phyloP scores from a whole-genome alignment of 2,329 filamentous ascomycete genomes.

The Fusarium austroafricanum region DNA sequence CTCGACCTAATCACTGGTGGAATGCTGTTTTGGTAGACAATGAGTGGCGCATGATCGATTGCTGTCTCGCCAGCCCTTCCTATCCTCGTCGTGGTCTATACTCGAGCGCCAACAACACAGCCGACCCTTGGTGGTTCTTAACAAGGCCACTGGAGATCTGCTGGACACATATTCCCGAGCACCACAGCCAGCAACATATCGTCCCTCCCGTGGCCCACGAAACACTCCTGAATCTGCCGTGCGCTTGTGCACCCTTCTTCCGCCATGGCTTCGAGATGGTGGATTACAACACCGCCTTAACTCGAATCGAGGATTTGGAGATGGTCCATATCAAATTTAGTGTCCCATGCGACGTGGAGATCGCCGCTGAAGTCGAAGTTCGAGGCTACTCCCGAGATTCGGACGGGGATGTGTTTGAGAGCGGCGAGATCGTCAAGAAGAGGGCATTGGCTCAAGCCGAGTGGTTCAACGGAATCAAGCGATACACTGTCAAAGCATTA shows the following conservation, averaged over 20 bases:
- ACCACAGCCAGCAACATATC: conserved; percentile 90
- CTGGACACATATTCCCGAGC: conserved; percentile 93
- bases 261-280: conserved; percentile 81
- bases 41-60: conserved; percentile 97
- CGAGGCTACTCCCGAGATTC: conserved; percentile 81
- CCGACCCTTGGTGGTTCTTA: conserved; percentile 96
- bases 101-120: conserved; percentile 76
- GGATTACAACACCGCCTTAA: conserved; percentile 90
- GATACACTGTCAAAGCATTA: conserved; percentile 92
- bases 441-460: conserved; percentile 90
- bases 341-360: conserved; percentile 89
- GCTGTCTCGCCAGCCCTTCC: conserved; percentile 89
- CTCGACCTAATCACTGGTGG: conserved; percentile 97
- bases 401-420: conserved; percentile 95
- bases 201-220: conserved; percentile 89
- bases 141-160: conserved; percentile 87
- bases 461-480: conserved; percentile 88
- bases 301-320: conserved; percentile 89
- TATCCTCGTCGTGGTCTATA: conserved; percentile 84
- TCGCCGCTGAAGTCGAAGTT: conserved; percentile 91
- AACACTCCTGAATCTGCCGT: conserved; percentile 85
- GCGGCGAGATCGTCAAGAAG: conserved; percentile 86
- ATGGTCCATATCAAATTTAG: conserved; percentile 90
- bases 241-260: conserved; percentile 89
- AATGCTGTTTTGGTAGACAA: conserved; percentile 93